Percentiles rank a stretch among this genome's conserved stretches.
These are phyloP conservation scores for Fusarium equiseti DNA, from an alignment of 2,329 filamentous ascomycete genomes.

Conservation along the genomic window DNA sequence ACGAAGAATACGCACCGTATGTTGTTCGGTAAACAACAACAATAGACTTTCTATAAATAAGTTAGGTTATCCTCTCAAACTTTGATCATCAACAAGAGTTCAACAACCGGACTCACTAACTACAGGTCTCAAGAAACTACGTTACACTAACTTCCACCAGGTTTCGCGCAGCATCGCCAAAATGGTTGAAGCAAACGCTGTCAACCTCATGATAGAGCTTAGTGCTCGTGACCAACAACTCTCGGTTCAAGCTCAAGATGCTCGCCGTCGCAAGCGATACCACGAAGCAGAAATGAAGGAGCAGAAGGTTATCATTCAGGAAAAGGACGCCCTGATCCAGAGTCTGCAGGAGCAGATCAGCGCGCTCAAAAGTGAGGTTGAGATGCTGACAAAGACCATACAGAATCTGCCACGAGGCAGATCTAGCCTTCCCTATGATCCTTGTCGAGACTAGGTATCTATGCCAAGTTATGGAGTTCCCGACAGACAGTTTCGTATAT, in stretches of 20 bases:
- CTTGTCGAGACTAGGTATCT: neutral
- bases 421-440: neutral
- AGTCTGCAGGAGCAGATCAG: neutral
- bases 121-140: neutral
- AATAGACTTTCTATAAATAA: neutral
- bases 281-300: neutral
- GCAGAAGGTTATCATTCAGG: neutral
- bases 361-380: neutral
- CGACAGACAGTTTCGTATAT: neutral
- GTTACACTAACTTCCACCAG: rapidly evolving
- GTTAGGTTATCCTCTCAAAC: neutral
- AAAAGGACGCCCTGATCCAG: neutral
- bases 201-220: neutral
- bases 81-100: neutral
- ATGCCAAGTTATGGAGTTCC: neutral
- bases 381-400: neutral
- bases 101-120: neutral
- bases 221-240: neutral
- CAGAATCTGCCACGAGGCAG: neutral
- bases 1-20: neutral
- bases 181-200: neutral
- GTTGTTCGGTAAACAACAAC: neutral
- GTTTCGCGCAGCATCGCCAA: neutral
- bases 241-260: neutral
- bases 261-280: neutral